These are phyloP conservation scores for Massospora cicadina DNA, from an alignment of 371 early-diverging fungal species.

Conservation along the genomic window DNA sequence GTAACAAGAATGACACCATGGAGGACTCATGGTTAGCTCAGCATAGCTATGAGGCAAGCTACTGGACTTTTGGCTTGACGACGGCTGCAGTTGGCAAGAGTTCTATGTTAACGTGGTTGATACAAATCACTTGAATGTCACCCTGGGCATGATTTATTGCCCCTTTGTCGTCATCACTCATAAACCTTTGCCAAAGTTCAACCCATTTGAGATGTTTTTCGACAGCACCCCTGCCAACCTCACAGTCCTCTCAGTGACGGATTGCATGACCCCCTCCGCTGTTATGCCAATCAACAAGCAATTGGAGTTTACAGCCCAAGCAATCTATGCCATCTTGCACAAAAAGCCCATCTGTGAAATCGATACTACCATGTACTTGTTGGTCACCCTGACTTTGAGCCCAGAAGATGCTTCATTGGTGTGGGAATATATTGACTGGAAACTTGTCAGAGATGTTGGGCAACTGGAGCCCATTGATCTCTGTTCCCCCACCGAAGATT, in stretches of 20 bases:
- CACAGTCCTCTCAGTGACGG: slow-evolving; percentile 9
- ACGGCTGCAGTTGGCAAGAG: neutral
- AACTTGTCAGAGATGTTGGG: slow-evolving; percentile 19
- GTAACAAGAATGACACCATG: neutral
- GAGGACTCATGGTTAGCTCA: slow-evolving; percentile 13
- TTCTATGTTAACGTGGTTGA: slow-evolving; percentile 12
- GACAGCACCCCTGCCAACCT: slow-evolving; percentile 17
- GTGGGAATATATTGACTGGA: slow-evolving; percentile 32
- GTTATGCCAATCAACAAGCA: slow-evolving; percentile 20
- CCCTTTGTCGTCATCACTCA: slow-evolving; percentile 27
- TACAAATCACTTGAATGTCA: slow-evolving; percentile 13
- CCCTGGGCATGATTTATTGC: slow-evolving; percentile 21
- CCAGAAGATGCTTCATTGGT: slow-evolving; percentile 11
- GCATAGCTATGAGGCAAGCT: slow-evolving; percentile 12
- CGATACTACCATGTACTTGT: slow-evolving; percentile 28
- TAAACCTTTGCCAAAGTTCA: slow-evolving; percentile 23
- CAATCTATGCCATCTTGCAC: slow-evolving; percentile 28
- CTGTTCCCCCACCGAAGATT: slow-evolving; percentile 15
- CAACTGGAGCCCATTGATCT: slow-evolving; percentile 11
- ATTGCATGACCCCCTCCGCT: slow-evolving; percentile 15
- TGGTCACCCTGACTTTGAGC: slow-evolving; percentile 26
- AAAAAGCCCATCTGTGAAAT: slow-evolving; percentile 29
- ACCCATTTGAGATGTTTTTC: slow-evolving; percentile 23
- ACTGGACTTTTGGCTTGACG: slow-evolving; percentile 13
- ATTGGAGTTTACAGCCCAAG: slow-evolving; percentile 27